Base-by-base conservation (phyloP, 75 land plant species). In the Selaginella moellendorffii region DNA sequence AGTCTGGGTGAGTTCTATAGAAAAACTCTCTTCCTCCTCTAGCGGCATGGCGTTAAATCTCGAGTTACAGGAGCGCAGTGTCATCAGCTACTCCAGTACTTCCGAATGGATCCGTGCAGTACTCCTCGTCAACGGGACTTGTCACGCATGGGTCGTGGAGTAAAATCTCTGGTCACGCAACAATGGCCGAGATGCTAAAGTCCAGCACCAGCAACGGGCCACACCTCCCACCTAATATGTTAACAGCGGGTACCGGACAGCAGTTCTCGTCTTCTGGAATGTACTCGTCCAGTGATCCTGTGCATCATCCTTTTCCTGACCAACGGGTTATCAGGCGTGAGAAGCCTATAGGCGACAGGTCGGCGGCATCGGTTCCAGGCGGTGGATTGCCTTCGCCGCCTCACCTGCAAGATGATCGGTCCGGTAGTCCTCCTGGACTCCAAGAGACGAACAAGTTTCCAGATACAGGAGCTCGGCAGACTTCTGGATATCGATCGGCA, bases 171-270 rank as follows among this genome's bases (percentile, higher is more conserved):
- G 59, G 59, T 5, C 59, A 56, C 21, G 23, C 59, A 19, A 56
- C 59, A 56, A 56, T 56, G 59, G 59, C 59, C 5, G 59, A 56
- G 8, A 56, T 56, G 21, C 24, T 56, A 8, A 56, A 56, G 59
- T 56, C 59, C 8, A 56, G 24, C n/a, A n/a, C n/a, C n/a, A n/a
- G n/a, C 25, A 19, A 56, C n/a, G 19, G 9, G 2, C 21, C 59
- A 56, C 24, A 19, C 5, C n/a, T n/a, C n/a, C 59, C 59, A 24
- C 25, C 24, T 56, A 56, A 21, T 19, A 5, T 56, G 21, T 19
- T 25, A 24, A 21, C 59, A 19, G 8, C 59, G 24, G 59, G 59
- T 8, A 8, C 59, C 2, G 59, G 9, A 21, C 59, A 56, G 2
- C 59, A 56, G 2, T 21, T 56, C 24, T 19, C 59, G 21, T 5